phyloP scores from a whole-genome alignment of 2,329 filamentous ascomycete species.

The Phaeoacremonium minimum region DNA sequence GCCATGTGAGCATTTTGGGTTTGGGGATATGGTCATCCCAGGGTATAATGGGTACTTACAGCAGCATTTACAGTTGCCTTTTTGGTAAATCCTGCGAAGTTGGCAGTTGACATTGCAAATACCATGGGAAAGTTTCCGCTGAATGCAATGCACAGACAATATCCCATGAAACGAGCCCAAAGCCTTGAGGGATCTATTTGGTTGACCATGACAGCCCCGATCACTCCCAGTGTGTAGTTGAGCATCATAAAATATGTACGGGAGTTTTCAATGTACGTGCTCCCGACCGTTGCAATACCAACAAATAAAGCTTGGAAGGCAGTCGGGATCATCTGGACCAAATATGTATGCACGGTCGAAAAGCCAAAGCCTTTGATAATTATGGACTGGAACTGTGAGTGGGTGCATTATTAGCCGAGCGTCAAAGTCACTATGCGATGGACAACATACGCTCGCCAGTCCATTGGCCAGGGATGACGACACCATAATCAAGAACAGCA shows the following conservation, averaged over 20 bases:
- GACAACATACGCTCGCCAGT: neutral
- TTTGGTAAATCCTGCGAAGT: neutral
- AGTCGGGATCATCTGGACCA: neutral
- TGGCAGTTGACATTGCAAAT: neutral
- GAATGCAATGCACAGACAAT: neutral
- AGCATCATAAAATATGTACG: neutral
- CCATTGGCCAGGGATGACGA: neutral
- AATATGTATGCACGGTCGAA: neutral
- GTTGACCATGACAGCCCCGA: neutral
- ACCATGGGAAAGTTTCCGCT: neutral
- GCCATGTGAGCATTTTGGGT: no score
- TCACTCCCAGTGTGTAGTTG: neutral
- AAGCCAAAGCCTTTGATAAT: neutral
- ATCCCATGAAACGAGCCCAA: neutral
- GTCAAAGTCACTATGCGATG: no score
- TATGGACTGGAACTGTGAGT: neutral
- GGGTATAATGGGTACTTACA: neutral
- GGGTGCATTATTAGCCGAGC: neutral
- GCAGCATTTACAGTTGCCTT: neutral
- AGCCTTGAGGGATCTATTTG: neutral
- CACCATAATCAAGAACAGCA: neutral
- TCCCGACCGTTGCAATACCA: neutral
- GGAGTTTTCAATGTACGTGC: neutral
- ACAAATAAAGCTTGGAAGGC: neutral
- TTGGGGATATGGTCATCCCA: no score